Percentiles rank a stretch among this genome's conserved stretches.
Conservation (phyloP, 2,329 filamentous ascomycete species). For the Trichoderma koningii region DNA sequence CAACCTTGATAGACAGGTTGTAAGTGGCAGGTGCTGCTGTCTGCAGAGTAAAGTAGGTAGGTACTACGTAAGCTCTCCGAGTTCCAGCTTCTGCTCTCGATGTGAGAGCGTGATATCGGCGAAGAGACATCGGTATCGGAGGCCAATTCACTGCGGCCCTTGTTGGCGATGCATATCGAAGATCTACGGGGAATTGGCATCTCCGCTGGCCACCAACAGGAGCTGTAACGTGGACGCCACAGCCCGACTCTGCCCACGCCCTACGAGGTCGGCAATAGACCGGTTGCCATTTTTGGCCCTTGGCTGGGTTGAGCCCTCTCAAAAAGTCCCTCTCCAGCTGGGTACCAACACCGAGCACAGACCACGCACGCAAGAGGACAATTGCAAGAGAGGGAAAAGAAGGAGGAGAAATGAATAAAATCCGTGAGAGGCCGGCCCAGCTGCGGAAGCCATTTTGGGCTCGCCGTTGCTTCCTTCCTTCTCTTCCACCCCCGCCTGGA, state of each 20-base stretch:
- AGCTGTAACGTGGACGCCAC: neutral
- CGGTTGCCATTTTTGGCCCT: conserved; percentile 1
- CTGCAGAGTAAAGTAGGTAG: too few species aligned
- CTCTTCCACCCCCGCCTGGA: neutral
- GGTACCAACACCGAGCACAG: neutral
- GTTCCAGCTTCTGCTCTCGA: too few species aligned
- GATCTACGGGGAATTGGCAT: too few species aligned
- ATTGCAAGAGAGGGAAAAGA: neutral
- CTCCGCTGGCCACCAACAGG: neutral
- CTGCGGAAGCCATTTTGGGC: neutral
- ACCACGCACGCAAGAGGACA: neutral
- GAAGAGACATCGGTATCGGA: too few species aligned
- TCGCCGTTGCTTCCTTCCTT: neutral
- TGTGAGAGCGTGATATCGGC: too few species aligned
- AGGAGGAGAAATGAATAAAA: neutral
- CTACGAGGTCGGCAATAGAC: neutral
- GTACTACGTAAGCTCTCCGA: too few species aligned
- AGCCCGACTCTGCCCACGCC: neutral
- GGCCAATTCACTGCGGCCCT: too few species aligned
- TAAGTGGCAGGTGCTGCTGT: too few species aligned
- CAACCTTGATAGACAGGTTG: neutral
- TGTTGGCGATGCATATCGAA: too few species aligned
- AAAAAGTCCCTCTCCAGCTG: conserved; percentile 21
- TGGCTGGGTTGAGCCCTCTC: neutral
- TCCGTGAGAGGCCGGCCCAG: neutral